Evolutionary conservation across 495 filamentous ascomycete genomes (phyloP), one percentile per base, ranked within the genome.

Genomic region (Lepraria neglecta): DNA sequence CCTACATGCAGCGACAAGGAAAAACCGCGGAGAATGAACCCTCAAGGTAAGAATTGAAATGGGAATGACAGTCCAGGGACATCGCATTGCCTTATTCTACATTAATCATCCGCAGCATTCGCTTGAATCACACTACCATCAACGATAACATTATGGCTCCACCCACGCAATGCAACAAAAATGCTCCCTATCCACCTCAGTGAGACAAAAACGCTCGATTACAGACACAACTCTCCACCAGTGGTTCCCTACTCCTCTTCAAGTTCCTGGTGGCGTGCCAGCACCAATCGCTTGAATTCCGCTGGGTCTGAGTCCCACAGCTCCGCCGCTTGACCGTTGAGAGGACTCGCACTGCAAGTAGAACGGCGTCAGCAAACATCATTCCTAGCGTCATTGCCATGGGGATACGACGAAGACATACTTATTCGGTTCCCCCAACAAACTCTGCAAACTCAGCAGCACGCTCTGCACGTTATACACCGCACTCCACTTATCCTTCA

Each of bases 341-440:
- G 77, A 0, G 94, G 94, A 65, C 89, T 95, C 62, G 94, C 84
- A 72, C 94, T 98, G 65, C 60, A 27, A 3, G 2, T 3, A 14
- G 24, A 10, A 0, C 24, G 2, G 1, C 2, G 15, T 56, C 17
- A 47, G 44, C 9, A 56, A 54, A 58, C 15, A 11, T 52, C 15
- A 19, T 24, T 31, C 33, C 40, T 31, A 43, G 6, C 15, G 58
- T 12, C 17, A 9, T 6, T 35, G 17, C 3, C 4, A 24, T 28
- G 27, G 27, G 17, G 27, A 44, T 19, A 11, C 12, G n/a, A 58
- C 28, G 19, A 30, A 11, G 55, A 65, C 85, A 69, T 79, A 98
- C 95, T 97, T 97, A 76, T 99, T 99, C 5, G 94, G 94, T 72
- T 97, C 94, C 21, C 92, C 94, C 3, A 99, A 83, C 66, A 99